Evolutionary conservation across 2,329 filamentous ascomycete species (phyloP), one percentile per base, ranked within the genome.

Genomic region (Triangularia setosa): DNA sequence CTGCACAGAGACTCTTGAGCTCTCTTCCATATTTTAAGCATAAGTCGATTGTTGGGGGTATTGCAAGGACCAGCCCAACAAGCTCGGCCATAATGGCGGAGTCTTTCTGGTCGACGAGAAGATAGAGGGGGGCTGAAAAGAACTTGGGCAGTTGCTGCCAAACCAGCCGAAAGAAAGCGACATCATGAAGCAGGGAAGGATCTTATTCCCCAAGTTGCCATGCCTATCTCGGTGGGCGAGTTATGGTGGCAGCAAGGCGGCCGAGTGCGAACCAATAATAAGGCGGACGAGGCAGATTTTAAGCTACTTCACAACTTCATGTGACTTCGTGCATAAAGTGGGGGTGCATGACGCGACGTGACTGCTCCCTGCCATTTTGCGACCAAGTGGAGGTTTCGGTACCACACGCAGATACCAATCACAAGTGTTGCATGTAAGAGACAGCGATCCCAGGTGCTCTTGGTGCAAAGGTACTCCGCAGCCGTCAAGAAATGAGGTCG

Each of bases 21-120:
- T 65, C 60, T 57, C 62, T 62, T 16, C 64, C 64, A 57, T 63
- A 65, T 25, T 64, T 64, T 14, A 64, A 28, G 25, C 62, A 64
- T 27, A 64, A 52, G 53, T 64, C 62, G 18, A 64, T 48, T 14
- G 57, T 64, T 57, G 56, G 56, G 21, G 55, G 44, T 27, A 64
- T 54, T 1, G 62, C 58, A 57, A 64, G 53, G 14, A 21, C 33
- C 25, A 57, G 44, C 12, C 52, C 52, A 48, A 7, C 25, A 48
- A 61, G 18, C 33, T 24, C 27, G 24, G 33, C 21, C 30, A 35
- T 35, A 35, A 12, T 35, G 30, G 12, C 30, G 12, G 12, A 35
- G 12, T 14, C 14, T 14, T 35, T 11, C 30, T 35, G 8, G 30
- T 11, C 30, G 9, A 35, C 12, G 14, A 7, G 12, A 28, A 35